Conservation (phyloP, 2,329 filamentous ascomycete species). For the Periconia sp. region DNA sequence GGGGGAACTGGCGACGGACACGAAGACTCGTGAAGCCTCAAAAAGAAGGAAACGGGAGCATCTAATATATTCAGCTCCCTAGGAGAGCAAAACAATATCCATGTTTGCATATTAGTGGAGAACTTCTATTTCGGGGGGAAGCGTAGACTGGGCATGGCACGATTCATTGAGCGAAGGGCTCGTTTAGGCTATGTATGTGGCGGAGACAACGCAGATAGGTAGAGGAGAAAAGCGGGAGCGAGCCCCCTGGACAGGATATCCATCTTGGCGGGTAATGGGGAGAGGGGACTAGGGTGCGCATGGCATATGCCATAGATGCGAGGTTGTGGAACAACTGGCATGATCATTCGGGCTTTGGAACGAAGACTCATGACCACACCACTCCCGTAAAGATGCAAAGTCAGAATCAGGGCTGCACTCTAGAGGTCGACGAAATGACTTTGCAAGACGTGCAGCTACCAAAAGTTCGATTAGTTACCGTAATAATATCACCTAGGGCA, state of each 20-base stretch:
- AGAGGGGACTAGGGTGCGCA: neutral
- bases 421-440: no score
- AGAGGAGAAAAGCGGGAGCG: neutral
- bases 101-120: neutral
- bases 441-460: no score
- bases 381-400: no score
- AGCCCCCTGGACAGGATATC: neutral
- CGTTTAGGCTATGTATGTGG: slow-evolving; percentile 5
- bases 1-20: slow-evolving; percentile 4
- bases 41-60: neutral
- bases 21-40: slow-evolving; percentile 6
- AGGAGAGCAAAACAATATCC: slow-evolving; percentile 1
- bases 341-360: no score
- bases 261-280: slow-evolving; percentile 3
- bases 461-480: no score
- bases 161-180: slow-evolving; percentile 5
- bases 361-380: no score
- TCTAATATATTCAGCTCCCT: slow-evolving; percentile 5
- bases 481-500: no score
- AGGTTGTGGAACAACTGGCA: neutral
- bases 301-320: neutral
- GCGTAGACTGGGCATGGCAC: slow-evolving; percentile 3
- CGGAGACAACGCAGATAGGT: slow-evolving; percentile 2
- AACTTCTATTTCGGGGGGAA: slow-evolving; percentile 7
- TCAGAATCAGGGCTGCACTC: no score